Base-by-base conservation (phyloP, 2,329 filamentous ascomycete species). In the Fusarium drepaniforme region DNA sequence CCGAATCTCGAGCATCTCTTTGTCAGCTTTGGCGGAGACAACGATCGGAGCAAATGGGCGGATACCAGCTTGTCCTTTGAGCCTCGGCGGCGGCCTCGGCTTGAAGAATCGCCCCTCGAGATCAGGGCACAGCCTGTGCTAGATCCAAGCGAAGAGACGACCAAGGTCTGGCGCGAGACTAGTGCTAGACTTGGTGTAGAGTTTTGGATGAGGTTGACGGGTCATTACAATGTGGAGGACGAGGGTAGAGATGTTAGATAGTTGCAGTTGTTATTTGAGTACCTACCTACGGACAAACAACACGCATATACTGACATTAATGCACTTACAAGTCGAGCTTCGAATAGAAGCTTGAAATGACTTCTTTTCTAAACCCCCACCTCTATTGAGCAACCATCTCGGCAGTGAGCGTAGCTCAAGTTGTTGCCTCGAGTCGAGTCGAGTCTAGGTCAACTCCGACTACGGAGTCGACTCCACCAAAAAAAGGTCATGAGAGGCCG, bases 401-500 rank as follows among this genome's bases (percentile, higher is more conserved):
- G 49, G 28, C 5, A 56, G 12, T 56, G 42, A n/a, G 18, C 16
- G 33, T 35, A 35, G 33, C 33, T 35, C 33, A 35, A 15, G 33
- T 15, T 35, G 33, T 15, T 35, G 33, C 33, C 33, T 15, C 33
- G 13, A 35, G 33, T 35, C 33, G 33, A 35, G 12, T 35, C 30
- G 12, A 49, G 44, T 49, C 18, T 8, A 56, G 25, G 25, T 53
- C 28, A 35, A 56, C 49, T 56, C 49, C 49, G 49, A 56, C 49
- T 56, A n/a, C 49, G 49, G 49, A 56, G 49, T 56, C 49, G 49
- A 56, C 28, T 33, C 37, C 49, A 28, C 49, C 46, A 58, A 21
- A 33, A 56, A 42, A 59, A 40, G 35, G 37, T 23, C 40, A 28
- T 28, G 42, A 71, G 67, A 76, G 67, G 66, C 67, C 63, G 57